phyloP scores from a whole-genome alignment of 139 green algal species.

The Zygnema circumcarinatum region DNA sequence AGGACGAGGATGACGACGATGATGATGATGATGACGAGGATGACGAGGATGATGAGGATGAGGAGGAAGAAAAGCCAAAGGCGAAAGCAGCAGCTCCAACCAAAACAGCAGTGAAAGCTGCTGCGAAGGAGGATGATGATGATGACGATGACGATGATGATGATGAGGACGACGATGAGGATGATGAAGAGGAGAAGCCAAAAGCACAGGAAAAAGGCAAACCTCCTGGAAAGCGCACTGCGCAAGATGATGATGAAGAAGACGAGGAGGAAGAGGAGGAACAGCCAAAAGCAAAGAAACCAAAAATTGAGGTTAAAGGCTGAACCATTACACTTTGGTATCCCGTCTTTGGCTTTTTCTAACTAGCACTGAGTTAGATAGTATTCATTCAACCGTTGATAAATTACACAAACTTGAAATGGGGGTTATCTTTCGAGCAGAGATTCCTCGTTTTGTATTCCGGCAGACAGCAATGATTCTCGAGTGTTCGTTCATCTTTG shows the following conservation, averaged over 20 bases:
- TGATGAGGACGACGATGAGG: slow-evolving; percentile 42
- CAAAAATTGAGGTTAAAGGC: not conserved
- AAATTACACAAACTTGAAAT: too few relatives aligned
- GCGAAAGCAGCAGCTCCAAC: not conserved
- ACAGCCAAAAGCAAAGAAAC: not conserved
- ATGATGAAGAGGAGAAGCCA: slow-evolving; percentile 42
- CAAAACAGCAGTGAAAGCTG: slow-evolving; percentile 10
- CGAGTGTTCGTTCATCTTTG: too few relatives aligned
- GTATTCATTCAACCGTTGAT: too few relatives aligned
- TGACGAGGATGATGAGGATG: slow-evolving; percentile 18
- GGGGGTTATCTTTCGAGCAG: too few relatives aligned
- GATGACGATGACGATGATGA: slow-evolving; percentile 40
- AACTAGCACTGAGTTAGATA: too few relatives aligned
- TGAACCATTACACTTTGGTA: not conserved
- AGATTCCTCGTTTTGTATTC: too few relatives aligned
- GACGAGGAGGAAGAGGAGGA: not conserved
- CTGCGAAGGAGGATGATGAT: slow-evolving; percentile 22
- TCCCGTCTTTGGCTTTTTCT: not conserved
- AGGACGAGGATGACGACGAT: slow-evolving; percentile 12
- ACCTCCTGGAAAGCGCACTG: slow-evolving; percentile 11
- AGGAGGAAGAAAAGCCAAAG: slow-evolving; percentile 18
- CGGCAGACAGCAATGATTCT: too few relatives aligned
- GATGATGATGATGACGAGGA: slow-evolving; percentile 37
- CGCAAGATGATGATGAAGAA: slow-evolving; percentile 7
- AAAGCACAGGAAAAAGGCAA: slow-evolving; percentile 36